A percentile compares a stretch with the other conserved stretches of the same genome.
Conservation (phyloP, 169 alveolate species). For the Plasmodium cynomolgi region DNA sequence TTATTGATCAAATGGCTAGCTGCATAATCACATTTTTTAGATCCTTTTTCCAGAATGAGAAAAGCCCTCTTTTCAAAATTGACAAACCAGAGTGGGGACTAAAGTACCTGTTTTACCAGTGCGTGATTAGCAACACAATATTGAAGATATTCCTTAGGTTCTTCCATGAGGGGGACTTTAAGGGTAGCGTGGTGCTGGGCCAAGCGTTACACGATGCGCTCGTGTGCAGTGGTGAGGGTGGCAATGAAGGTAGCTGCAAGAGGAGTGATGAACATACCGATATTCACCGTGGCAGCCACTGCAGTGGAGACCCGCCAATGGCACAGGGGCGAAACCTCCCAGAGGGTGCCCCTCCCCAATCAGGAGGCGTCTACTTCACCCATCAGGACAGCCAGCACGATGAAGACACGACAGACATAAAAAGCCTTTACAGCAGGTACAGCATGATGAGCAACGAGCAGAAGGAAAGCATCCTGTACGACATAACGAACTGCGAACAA, state of each 20-base stretch:
- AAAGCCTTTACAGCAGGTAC: not conserved
- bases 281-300: not conserved
- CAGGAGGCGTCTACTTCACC: not conserved
- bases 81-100: slow-evolving; percentile 76
- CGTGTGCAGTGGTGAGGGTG: not conserved
- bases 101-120: slow-evolving; percentile 60
- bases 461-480: slow-evolving; percentile 8
- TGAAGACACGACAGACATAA: not conserved
- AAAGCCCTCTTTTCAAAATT: slow-evolving; percentile 54
- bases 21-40: slow-evolving; percentile 50
- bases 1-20: slow-evolving; percentile 22
- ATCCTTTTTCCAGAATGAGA: slow-evolving; percentile 50
- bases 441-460: slow-evolving; percentile 19
- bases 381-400: not conserved
- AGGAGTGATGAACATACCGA: not conserved
- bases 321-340: not conserved
- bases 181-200: not conserved
- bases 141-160: slow-evolving; percentile 26
- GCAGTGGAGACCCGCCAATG: not conserved
- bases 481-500: slow-evolving; percentile 29
- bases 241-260: not conserved
- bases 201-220: slow-evolving; percentile 9
- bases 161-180: not conserved
- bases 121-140: slow-evolving; percentile 42
- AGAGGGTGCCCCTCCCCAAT: not conserved